Evolutionary conservation across 345 rosid species (phyloP).

Genomic region (Citrus cavaleriei): DNA sequence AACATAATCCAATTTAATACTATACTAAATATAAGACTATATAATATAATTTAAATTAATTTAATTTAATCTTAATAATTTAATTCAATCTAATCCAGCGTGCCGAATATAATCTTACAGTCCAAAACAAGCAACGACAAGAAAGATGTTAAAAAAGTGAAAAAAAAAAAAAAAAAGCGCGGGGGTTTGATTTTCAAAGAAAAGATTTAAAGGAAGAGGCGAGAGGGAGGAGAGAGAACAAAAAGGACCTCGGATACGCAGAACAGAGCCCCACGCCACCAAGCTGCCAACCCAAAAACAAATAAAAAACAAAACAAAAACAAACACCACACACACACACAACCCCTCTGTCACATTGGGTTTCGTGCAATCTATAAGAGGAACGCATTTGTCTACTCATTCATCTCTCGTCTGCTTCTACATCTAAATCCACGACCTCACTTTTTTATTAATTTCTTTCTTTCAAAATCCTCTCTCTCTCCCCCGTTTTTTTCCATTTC

Average conservation of each 20-base stretch:
- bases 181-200: slow-evolving; percentile 16
- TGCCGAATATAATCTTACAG: too few species aligned
- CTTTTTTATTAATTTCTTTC: background rate
- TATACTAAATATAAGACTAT: too few species aligned
- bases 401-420: background rate
- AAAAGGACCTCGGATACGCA: slow-evolving; percentile 24
- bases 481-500: background rate
- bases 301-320: background rate
- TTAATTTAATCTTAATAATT: too few species aligned
- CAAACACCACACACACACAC: background rate
- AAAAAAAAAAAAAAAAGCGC: background rate
- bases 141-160: background rate
- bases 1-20: rapidly evolving
- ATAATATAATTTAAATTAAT: too few species aligned
- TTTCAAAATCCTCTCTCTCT: background rate
- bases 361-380: slow-evolving; percentile 15
- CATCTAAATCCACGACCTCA: background rate
- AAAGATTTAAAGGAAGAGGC: background rate
- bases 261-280: background rate
- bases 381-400: background rate
- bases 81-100: too few species aligned
- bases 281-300: background rate
- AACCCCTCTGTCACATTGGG: slow-evolving; percentile 8
- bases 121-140: background rate
- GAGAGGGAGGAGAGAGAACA: background rate